Percentiles rank a stretch among this genome's conserved stretches.
Evolutionary conservation across 2,329 filamentous ascomycete genomes (phyloP).

Genomic region (Fusarium sp.): DNA sequence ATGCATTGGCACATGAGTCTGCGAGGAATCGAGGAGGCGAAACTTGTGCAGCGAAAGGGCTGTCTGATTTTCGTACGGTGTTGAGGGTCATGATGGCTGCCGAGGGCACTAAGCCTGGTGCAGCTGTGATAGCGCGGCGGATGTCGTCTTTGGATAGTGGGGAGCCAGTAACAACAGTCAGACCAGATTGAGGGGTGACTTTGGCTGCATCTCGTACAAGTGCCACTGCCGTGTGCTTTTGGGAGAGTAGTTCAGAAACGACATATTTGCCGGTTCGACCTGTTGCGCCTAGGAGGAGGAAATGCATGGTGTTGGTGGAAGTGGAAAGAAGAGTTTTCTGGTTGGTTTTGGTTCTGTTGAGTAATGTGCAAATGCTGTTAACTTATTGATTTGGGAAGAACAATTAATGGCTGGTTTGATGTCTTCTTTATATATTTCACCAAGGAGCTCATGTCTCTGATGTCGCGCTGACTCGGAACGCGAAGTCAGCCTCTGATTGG

Average conservation of each 20-base stretch:
- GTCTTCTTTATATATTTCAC: constrained; percentile 21
- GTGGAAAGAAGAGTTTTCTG: not conserved
- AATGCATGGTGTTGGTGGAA: constrained; percentile 49
- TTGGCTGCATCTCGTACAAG: constrained; percentile 53
- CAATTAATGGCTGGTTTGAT: not conserved
- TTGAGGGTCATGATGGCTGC: constrained; percentile 58
- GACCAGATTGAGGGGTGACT: constrained; percentile 38
- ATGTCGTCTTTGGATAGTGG: constrained; percentile 55
- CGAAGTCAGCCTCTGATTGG: constrained; percentile 27
- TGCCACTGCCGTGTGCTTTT: constrained; percentile 56
- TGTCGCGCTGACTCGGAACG: not conserved
- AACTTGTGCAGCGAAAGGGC: constrained; percentile 56
- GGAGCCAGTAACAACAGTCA: constrained; percentile 53
- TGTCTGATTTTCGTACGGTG: constrained; percentile 56
- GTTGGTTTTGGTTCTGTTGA: fast-evolving
- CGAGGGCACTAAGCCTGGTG: constrained; percentile 42
- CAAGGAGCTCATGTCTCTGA: no score
- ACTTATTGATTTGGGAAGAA: not conserved
- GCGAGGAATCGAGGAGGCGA: constrained; percentile 57
- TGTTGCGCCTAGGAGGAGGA: constrained; percentile 60
- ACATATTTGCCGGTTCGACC: constrained; percentile 60
- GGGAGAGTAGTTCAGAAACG: constrained; percentile 55
- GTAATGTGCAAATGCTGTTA: no score
- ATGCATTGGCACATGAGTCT: constrained; percentile 54
- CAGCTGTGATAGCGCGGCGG: constrained; percentile 41